These are phyloP conservation scores for Iberis amara DNA, from an alignment of 441 rosid species.

Conservation along the genomic window DNA sequence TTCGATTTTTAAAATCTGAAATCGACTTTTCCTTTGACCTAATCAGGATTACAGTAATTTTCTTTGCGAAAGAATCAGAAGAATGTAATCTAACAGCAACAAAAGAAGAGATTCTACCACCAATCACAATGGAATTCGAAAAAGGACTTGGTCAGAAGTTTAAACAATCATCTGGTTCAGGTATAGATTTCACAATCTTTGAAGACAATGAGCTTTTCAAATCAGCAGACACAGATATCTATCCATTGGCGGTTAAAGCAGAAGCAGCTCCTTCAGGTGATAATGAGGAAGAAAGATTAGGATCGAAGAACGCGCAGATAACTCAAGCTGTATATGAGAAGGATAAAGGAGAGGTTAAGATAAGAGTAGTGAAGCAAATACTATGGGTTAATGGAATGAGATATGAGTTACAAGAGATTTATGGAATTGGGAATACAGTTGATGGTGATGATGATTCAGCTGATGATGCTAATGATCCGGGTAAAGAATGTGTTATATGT, in stretches of 20 bases:
- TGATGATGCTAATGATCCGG: slow-evolving; percentile 71
- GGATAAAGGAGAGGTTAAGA: slow-evolving; percentile 67
- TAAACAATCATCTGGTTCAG: slow-evolving; percentile 70
- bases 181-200: slow-evolving; percentile 58
- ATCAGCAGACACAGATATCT: slow-evolving; percentile 41
- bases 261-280: slow-evolving; percentile 51
- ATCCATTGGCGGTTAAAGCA: slow-evolving; percentile 79
- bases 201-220: slow-evolving; percentile 57
- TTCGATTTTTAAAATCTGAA: background rate
- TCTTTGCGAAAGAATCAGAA: slow-evolving; percentile 85
- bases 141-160: slow-evolving; percentile 90
- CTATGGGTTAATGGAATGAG: slow-evolving; percentile 66
- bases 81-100: slow-evolving; percentile 51
- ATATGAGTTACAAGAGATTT: slow-evolving; percentile 90
- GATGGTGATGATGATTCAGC: slow-evolving; percentile 42
- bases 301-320: slow-evolving; percentile 58
- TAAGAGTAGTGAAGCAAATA: slow-evolving; percentile 73
- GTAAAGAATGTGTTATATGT: slow-evolving; percentile 94
- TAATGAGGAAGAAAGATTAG: slow-evolving; percentile 35
- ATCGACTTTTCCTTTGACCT: background rate
- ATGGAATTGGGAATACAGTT: slow-evolving; percentile 80
- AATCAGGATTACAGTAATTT: slow-evolving; percentile 63
- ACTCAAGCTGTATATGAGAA: slow-evolving; percentile 75
- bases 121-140: slow-evolving; percentile 56
- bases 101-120: slow-evolving; percentile 58